Evolutionary conservation across 768 basidiomycete species (phyloP), one percentile per base, ranked within the genome.

Genomic region (Phanerochaete sordida): DNA sequence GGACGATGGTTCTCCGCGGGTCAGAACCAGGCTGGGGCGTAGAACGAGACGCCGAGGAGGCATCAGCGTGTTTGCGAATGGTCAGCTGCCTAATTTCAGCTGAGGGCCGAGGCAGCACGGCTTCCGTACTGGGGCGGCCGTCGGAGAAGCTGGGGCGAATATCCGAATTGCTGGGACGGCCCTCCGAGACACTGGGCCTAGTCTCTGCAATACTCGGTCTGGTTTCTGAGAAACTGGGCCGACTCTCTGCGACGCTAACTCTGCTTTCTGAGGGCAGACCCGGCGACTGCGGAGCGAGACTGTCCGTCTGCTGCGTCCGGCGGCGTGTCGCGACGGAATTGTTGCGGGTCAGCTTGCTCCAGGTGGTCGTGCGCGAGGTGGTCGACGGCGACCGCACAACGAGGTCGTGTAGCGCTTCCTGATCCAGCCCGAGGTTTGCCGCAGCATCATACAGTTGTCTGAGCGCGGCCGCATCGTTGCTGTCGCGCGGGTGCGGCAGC

Each of bases 381-480:
- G 83, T 78, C 21, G 91, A 88, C 30, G 82, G 81, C 52, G 91
- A 90, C 35, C 91, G 88, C 58, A 81, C 78, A 46, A 93, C 74
- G 31, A 93, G 73, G 58, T 86, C 90, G 51, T 83, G 88, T 62
- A 94, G 70, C 28, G 84, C 90, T 16, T 73, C 77, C 66, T 86
- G 86, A 73, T 92, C 88, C 35, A 93, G 79, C 30, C 90, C 91
- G 37, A 93, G 81, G 65, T 84, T 84, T 13, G 78, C 80, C 1
- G 89, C 91, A 24, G 90, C 91, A 67, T 85, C 84, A 64, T 90
- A 91, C 26, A 94, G 72, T 68, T 91, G 88, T 69, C 79, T 82
- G 57, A 93, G 74, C 16, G 88, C 87, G 52, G 76, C 75, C 24
- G 80, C 76, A 28, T 48, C 47, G 27, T 24, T 28, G 47, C 47